These are phyloP conservation scores for Pestalotiopsis sp. DNA, from an alignment of 2,329 filamentous ascomycete genomes.

Conservation along the genomic window DNA sequence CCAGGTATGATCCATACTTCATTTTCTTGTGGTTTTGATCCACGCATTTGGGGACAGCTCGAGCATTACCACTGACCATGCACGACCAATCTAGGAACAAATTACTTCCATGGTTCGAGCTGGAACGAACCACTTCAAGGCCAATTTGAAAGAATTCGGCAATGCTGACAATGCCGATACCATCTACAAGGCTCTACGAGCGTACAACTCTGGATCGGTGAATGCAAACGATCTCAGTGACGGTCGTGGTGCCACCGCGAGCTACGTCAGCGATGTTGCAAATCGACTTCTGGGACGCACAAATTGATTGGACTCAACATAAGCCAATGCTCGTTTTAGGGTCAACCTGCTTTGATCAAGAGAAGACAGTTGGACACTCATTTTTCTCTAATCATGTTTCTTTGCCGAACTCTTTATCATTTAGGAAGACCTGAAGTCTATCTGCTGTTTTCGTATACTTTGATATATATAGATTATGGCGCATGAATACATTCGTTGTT, in stretches of 20 bases:
- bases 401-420: too few relatives aligned
- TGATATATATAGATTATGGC: too few relatives aligned
- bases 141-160: conserved; percentile 31
- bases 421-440: too few relatives aligned
- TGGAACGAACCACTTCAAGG: conserved; percentile 32
- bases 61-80: too few relatives aligned
- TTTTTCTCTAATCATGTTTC: too few relatives aligned
- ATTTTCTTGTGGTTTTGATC: too few relatives aligned
- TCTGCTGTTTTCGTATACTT: too few relatives aligned
- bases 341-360: too few relatives aligned
- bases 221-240: conserved; percentile 38
- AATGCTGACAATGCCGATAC: conserved; percentile 28
- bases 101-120: conserved; percentile 37
- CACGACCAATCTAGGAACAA: conserved; percentile 25
- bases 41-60: too few relatives aligned
- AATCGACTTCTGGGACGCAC: conserved; percentile 40
- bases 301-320: background rate
- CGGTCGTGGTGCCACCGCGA: conserved; percentile 35
- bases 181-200: conserved; percentile 42
- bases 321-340: too few relatives aligned
- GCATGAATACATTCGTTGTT: too few relatives aligned
- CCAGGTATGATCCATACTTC: conserved; percentile 25
- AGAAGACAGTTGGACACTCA: too few relatives aligned
- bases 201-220: conserved; percentile 43
- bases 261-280: conserved; percentile 42